phyloP scores from a whole-genome alignment of 495 filamentous ascomycete species.

The Podospora pseudocomata region DNA sequence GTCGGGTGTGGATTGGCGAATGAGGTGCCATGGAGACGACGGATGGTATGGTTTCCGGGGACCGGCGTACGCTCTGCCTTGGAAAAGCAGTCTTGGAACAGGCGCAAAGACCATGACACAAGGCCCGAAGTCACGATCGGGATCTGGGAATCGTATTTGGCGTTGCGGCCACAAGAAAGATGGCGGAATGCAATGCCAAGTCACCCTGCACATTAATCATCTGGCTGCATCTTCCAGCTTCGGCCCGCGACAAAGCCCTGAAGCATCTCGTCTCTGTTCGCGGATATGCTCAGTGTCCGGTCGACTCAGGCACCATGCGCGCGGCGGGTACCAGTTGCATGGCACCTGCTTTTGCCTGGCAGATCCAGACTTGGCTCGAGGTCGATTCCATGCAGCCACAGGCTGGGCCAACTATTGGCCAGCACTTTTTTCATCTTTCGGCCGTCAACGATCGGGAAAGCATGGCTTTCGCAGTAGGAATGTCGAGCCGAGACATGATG shows the following conservation, averaged over 20 bases:
- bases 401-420: neutral
- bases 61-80: neutral
- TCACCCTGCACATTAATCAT: neutral
- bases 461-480: neutral
- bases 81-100: neutral
- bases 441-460: neutral
- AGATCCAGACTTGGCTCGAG: neutral
- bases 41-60: neutral
- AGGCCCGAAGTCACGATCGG: neutral
- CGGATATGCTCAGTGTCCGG: neutral
- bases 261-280: neutral
- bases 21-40: neutral
- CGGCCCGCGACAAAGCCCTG: neutral
- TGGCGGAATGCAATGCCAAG: neutral
- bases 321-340: neutral
- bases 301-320: neutral
- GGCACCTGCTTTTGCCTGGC: neutral
- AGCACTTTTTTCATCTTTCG: neutral
- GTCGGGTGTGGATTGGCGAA: neutral
- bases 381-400: neutral
- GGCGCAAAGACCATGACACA: neutral
- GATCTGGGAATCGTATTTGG: neutral
- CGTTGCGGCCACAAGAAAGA: neutral
- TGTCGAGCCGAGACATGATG: neutral
- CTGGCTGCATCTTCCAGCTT: neutral